Conservation (phyloP, 176 grass and related monocot genomes). For the Phoenix roebelenii region DNA sequence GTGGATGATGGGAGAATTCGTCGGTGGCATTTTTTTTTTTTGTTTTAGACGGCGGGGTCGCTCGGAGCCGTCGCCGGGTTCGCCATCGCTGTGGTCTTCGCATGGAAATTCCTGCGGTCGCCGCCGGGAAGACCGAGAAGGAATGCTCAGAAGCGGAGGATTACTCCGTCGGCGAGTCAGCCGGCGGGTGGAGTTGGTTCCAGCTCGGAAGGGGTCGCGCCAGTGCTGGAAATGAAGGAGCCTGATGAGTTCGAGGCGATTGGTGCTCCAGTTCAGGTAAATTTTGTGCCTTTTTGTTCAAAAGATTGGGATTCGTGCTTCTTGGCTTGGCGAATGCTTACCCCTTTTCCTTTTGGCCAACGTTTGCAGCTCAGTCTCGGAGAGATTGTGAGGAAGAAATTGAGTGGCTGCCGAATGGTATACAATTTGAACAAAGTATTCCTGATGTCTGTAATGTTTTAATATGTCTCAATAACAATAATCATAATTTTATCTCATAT, state of each 20-base stretch:
- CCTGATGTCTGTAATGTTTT: not conserved
- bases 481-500: too few relatives aligned
- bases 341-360: not conserved
- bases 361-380: slow-evolving; percentile 32
- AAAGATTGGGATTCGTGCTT: not conserved
- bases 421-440: not conserved
- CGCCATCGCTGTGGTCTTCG: slow-evolving; percentile 85
- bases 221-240: not conserved
- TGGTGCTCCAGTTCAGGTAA: slow-evolving; percentile 4
- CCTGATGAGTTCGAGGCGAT: slow-evolving; percentile 23
- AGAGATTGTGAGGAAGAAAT: slow-evolving; percentile 56
- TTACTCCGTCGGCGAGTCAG: slow-evolving; percentile 3
- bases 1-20: too few relatives aligned
- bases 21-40: not conserved
- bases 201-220: not conserved
- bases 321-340: not conserved
- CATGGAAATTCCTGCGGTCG: slow-evolving; percentile 70
- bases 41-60: slow-evolving; percentile 47
- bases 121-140: slow-evolving; percentile 25
- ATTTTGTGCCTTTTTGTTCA: not conserved
- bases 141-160: slow-evolving; percentile 43
- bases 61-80: slow-evolving; percentile 84
- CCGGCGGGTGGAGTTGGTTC: not conserved
- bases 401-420: slow-evolving; percentile 58
- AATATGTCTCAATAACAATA: too few relatives aligned